Conservation (phyloP, 345 rosid genomes). For the Sisymbrium irio region DNA sequence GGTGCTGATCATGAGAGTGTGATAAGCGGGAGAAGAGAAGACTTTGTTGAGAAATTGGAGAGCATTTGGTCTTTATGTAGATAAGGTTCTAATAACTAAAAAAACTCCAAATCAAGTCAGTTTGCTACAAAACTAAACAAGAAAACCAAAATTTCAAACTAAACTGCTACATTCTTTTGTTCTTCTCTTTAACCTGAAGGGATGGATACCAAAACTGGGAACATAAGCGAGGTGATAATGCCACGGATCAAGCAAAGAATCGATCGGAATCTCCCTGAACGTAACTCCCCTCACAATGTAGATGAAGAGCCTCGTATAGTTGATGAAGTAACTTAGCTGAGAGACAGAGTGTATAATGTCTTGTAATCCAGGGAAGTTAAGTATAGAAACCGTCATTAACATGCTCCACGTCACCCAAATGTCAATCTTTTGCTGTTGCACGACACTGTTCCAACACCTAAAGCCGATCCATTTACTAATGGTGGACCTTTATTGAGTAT, state of each 20-base stretch:
- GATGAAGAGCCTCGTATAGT: background rate
- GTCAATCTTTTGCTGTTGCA: too few species aligned
- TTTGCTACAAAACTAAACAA: background rate
- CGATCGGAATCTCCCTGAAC: background rate
- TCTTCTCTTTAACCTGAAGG: background rate
- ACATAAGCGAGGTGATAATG: background rate
- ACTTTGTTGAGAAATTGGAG: conserved; percentile 25
- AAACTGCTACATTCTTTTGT: background rate
- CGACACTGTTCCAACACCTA: background rate
- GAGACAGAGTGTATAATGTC: background rate
- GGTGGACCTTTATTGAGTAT: too few species aligned
- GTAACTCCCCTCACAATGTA: background rate
- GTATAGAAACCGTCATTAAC: background rate
- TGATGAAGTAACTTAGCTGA: background rate
- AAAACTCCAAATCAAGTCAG: background rate
- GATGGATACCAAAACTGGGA: background rate
- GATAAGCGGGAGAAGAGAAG: conserved; percentile 15
- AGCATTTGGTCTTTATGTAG: conserved; percentile 27
- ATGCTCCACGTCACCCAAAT: background rate
- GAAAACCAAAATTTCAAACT: background rate
- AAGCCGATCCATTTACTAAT: too few species aligned
- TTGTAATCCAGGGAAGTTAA: conserved; percentile 3
- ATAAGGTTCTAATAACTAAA: background rate
- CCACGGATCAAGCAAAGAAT: background rate
- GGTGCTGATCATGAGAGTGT: conserved; percentile 53